Conservation (phyloP, 495 filamentous ascomycete species). For the Schizothecium vesticola region DNA sequence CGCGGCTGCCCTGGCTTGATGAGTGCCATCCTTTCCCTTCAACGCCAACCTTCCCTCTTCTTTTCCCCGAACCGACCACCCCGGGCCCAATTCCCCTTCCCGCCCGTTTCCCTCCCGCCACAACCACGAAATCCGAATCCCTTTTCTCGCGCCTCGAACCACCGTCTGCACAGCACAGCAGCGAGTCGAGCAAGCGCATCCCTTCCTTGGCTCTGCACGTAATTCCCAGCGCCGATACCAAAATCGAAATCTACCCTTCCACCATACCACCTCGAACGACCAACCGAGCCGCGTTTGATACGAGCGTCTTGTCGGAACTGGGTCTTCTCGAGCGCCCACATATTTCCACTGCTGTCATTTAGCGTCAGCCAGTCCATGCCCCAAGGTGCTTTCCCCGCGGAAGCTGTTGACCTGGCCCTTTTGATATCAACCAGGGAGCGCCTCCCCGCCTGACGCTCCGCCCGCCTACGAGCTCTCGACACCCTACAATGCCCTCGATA, state of each 20-base stretch:
- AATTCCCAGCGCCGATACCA: not conserved
- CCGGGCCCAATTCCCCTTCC: constrained; percentile 7
- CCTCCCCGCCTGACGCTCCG: not conserved
- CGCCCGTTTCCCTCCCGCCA: not conserved
- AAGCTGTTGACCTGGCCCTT: not conserved
- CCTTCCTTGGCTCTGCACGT: not conserved
- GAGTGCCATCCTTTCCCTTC: constrained; percentile 12
- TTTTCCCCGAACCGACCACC: constrained; percentile 6
- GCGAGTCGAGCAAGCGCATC: not conserved
- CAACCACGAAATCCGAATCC: not conserved
- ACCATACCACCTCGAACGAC: not conserved
- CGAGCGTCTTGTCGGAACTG: not conserved
- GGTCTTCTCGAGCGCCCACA: not conserved
- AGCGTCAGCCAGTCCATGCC: not conserved
- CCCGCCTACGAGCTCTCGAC: not conserved
- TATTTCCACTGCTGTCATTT: not conserved
- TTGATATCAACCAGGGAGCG: not conserved
- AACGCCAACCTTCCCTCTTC: constrained; percentile 7
- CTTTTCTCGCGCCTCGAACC: not conserved
- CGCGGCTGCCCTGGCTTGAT: constrained; percentile 8
- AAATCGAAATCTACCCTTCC: constrained; percentile 1
- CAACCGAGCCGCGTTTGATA: not conserved
- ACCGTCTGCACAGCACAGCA: not conserved
- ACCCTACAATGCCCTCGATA: constrained; percentile 14
- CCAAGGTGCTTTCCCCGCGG: not conserved